Percentiles rank a stretch among this genome's conserved stretches.
Conservation (phyloP, 1,284 basidiomycete genomes). For the Cryptococcus sp. region DNA sequence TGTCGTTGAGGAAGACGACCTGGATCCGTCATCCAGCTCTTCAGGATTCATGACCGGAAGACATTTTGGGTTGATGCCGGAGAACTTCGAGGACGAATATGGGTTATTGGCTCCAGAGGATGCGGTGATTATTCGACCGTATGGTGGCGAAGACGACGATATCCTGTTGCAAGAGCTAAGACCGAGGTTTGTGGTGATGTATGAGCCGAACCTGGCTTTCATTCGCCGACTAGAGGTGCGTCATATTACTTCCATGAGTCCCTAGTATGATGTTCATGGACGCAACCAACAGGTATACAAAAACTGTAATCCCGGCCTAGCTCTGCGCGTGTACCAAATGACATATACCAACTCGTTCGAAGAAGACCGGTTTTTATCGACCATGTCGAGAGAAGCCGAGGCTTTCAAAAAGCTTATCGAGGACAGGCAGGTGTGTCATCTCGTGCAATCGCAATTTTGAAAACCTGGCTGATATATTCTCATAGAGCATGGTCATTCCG, state of each 20-base stretch:
- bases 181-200: conserved; percentile 92
- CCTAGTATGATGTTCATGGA: not conserved
- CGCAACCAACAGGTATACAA: conserved; percentile 72
- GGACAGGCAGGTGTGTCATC: conserved; percentile 74
- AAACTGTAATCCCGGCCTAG: conserved; percentile 73
- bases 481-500: conserved; percentile 84
- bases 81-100: conserved; percentile 75
- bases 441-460: not conserved
- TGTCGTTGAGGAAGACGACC: conserved; percentile 46
- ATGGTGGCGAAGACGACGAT: conserved; percentile 91
- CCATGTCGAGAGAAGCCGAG: conserved; percentile 87
- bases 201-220: conserved; percentile 91
- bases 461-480: not conserved
- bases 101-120: conserved; percentile 78
- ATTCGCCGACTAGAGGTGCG: conserved; percentile 85
- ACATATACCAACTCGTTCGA: conserved; percentile 90
- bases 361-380: conserved; percentile 91
- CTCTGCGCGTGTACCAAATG: conserved; percentile 93
- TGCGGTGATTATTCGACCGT: conserved; percentile 81
- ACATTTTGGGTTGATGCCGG: conserved; percentile 29
- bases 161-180: conserved; percentile 80
- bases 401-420: conserved; percentile 91
- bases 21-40: conserved; percentile 19
- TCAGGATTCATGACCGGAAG: conserved; percentile 1
- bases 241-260: conserved; percentile 1